Evolutionary conservation across 768 basidiomycete species (phyloP).

Genomic region (Astraeus odoratus): DNA sequence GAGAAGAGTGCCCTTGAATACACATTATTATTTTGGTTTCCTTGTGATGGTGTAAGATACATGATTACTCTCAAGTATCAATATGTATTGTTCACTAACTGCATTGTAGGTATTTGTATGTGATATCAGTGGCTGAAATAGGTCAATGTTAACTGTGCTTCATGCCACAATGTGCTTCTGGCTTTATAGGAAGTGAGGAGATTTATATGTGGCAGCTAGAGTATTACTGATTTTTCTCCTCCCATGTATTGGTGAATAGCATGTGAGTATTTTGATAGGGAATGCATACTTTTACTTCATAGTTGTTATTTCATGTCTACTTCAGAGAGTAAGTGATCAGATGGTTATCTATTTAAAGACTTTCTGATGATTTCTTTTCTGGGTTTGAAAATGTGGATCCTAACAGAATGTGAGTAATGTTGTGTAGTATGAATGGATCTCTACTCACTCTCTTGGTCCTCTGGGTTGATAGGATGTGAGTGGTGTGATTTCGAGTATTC

Average conservation of each 20-base stretch:
- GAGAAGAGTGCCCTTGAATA: too few species aligned
- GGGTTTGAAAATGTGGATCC: neutral
- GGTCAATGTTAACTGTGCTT: too few species aligned
- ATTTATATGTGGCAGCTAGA: neutral
- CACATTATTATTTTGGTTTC: too few species aligned
- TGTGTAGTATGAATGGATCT: neutral
- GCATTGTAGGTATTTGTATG: too few species aligned
- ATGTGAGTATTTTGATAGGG: neutral
- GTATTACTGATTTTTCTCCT: neutral
- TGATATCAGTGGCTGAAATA: too few species aligned
- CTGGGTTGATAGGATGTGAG: neutral
- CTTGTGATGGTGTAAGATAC: too few species aligned
- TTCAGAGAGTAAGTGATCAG: neutral
- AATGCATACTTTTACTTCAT: neutral
- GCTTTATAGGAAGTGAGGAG: neutral
- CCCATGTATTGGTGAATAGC: neutral
- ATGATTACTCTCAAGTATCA: too few species aligned
- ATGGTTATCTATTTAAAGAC: neutral
- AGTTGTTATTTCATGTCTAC: neutral
- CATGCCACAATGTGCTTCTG: too few species aligned
- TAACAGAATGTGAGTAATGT: neutral
- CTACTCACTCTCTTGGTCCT: neutral
- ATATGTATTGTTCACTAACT: too few species aligned
- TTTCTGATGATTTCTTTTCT: neutral
- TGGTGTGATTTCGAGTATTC: constrained; percentile 28